Conservation (phyloP, 208 protist species). For the Naegleria gruberi region DNA sequence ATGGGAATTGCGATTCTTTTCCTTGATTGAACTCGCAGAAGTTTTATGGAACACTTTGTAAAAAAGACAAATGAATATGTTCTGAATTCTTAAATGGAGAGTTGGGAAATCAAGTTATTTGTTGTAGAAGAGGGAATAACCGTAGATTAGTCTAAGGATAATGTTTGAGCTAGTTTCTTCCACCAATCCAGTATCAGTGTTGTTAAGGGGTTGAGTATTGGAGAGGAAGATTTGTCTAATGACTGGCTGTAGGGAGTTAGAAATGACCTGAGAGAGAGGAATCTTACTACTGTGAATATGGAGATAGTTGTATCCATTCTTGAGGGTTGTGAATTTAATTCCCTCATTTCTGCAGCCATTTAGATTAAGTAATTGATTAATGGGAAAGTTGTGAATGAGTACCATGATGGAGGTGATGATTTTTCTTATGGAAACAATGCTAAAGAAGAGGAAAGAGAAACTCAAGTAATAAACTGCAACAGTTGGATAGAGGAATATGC, state of each 20-base stretch:
- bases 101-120: no score
- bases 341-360: not conserved
- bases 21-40: no score
- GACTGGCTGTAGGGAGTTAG: not conserved
- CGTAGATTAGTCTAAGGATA: not conserved
- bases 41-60: no score
- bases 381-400: not conserved
- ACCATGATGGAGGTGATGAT: not conserved
- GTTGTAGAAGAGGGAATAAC: not conserved
- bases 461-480: conserved; percentile 79
- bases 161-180: not conserved
- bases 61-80: no score
- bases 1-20: no score
- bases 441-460: conserved; percentile 54
- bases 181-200: not conserved
- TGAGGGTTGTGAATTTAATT: not conserved
- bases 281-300: not conserved
- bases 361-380: not conserved
- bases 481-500: conserved; percentile 77
- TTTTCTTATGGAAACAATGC: not conserved
- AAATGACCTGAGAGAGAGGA: not conserved
- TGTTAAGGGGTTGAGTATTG: not conserved
- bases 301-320: not conserved
- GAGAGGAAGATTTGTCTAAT: not conserved
- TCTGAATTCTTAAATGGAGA: no score